Evolutionary conservation across 352 stramenopile genomes (phyloP).

Genomic region (Blastocystis sp.): DNA sequence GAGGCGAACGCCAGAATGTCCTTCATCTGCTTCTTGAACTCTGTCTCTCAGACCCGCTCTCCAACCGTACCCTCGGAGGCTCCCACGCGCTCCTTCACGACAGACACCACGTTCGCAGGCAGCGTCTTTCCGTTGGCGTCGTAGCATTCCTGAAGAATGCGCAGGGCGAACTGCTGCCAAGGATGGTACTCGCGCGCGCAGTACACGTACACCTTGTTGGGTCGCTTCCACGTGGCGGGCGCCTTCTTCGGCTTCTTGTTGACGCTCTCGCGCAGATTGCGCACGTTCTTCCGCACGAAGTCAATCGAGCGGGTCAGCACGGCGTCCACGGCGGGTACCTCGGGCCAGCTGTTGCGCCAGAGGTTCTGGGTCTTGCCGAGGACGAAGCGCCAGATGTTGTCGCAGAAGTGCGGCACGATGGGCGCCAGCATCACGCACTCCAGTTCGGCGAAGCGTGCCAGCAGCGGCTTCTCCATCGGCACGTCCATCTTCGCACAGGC

Average conservation of each 20-base stretch:
- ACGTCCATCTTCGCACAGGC: slow-evolving; percentile 71
- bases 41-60: background rate
- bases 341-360: slow-evolving; percentile 63
- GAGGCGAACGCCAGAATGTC: slow-evolving; percentile 54
- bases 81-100: slow-evolving; percentile 43
- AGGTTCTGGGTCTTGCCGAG: slow-evolving; percentile 83
- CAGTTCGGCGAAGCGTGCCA: slow-evolving; percentile 81
- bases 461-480: slow-evolving; percentile 79
- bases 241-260: slow-evolving; percentile 56
- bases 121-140: slow-evolving; percentile 8
- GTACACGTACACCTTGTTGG: slow-evolving; percentile 54
- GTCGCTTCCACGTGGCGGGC: slow-evolving; percentile 3
- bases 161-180: slow-evolving; percentile 53
- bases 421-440: slow-evolving; percentile 84
- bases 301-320: slow-evolving; percentile 46
- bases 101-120: background rate
- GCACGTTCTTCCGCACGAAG: slow-evolving; percentile 51
- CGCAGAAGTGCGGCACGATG: slow-evolving; percentile 84
- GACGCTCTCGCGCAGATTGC: slow-evolving; percentile 8
- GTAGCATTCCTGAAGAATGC: slow-evolving; percentile 46
- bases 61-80: background rate
- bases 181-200: slow-evolving; percentile 53
- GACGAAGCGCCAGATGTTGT: slow-evolving; percentile 79
- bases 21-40: slow-evolving; percentile 57
- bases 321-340: background rate